Base-by-base conservation (phyloP, 1,139 yeast species). In the Saccharomyces hybrid region DNA sequence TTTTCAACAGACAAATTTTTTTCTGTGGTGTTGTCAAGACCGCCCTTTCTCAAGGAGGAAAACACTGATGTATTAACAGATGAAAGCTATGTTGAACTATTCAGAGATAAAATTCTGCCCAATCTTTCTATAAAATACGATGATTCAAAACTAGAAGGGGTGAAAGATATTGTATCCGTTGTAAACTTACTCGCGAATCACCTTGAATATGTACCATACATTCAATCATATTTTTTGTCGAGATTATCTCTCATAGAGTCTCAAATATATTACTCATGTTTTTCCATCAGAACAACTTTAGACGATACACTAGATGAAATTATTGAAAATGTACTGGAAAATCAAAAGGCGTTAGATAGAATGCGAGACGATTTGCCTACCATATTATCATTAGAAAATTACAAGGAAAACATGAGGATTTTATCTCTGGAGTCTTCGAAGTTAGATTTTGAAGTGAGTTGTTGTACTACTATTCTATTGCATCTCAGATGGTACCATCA, bases 301-400 rank as follows among this genome's bases (percentile, higher is more conserved):
- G 58, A 57, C 13, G 50, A 46, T 27, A 50, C 64, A 1, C 65
- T 66, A 41, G 68, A 64, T 51, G 62, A 62, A 32, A 57, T 62
- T 2, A 44, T 66, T 5, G 60, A 61, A 20, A 56, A 56, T 8
- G 47, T 63, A 2, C 28, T 62, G 9, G 57, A 52, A 9, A 41
- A 64, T 8, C 54, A 59, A 20, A 50, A 56, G 20, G 57, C 56
- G 4, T 52, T 67, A 42, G 53, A 51, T 5, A 57, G 57, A 4
- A 66, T 67, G 67, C 62, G 56, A 44, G 56, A 58, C 13, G 57
- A 56, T 8, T 56, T 67, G 51, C 69, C 61, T 9, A 57, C 61
- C 2, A 57, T 60, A 5, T 57, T 66, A 58, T 59, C 56, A 34
- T 34, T 61, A 16, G 64, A 61, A 13, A 59, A 57, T 48, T 64